Conservation (phyloP, 2,329 filamentous ascomycete species). For the Dryadomyces quercus-mongolicae region DNA sequence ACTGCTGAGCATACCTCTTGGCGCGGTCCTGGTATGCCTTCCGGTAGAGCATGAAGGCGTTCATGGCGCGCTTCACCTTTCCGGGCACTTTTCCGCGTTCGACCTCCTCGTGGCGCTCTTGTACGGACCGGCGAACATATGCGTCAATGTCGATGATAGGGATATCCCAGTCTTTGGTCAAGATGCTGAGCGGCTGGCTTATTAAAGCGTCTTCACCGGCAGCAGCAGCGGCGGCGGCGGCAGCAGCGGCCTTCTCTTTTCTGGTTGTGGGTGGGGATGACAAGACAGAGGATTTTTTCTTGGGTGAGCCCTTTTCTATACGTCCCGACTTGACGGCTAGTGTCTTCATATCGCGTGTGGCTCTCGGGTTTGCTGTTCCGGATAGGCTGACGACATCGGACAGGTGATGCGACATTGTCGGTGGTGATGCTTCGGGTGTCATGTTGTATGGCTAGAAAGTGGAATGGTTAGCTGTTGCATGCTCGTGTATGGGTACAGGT, state of each 20-base stretch:
- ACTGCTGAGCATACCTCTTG: constrained; percentile 68
- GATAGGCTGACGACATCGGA: constrained; percentile 14
- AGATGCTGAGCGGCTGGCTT: constrained; percentile 54
- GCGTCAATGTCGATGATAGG: constrained; percentile 65
- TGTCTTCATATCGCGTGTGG: constrained; percentile 20
- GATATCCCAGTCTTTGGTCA: constrained; percentile 52
- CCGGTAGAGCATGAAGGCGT: constrained; percentile 95
- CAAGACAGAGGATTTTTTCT: constrained; percentile 20
- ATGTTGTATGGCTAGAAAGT: background rate
- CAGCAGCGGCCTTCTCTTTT: constrained; percentile 21
- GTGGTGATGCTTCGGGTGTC: constrained; percentile 25
- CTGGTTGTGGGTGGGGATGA: constrained; percentile 10
- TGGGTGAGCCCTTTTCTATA: constrained; percentile 27
- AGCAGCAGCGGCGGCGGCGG: constrained; percentile 13
- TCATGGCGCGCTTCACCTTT: constrained; percentile 86
- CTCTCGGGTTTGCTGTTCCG: constrained; percentile 15
- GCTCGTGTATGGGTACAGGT: no score
- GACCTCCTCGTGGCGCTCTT: constrained; percentile 56
- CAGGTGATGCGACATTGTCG: constrained; percentile 21
- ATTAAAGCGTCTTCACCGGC: constrained; percentile 25
- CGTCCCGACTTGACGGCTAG: constrained; percentile 19
- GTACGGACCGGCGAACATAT: constrained; percentile 62
- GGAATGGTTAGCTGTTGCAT: background rate
- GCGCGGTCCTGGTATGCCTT: constrained; percentile 83
- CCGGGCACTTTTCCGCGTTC: constrained; percentile 54